Percentiles rank a stretch among this genome's conserved stretches.
Evolutionary conservation across 2,329 filamentous ascomycete genomes (phyloP).

Genomic region (Xylariaceae sp.): DNA sequence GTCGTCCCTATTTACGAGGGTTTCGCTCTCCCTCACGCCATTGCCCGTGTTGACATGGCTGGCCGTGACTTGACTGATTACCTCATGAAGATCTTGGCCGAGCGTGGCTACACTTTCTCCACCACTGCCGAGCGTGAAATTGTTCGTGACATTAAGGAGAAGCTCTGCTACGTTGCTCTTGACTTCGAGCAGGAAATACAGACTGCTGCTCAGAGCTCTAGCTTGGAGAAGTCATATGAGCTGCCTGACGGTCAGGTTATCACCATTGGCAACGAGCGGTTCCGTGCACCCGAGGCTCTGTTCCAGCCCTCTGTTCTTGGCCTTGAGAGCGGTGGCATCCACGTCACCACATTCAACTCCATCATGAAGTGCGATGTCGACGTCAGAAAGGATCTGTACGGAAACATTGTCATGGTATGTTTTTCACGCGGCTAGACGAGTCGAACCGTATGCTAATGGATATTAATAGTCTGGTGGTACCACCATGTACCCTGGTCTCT

Average conservation of each 20-base stretch:
- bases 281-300: slow-evolving; percentile 98
- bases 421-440: slow-evolving; percentile 6
- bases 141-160: slow-evolving; percentile 99
- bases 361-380: slow-evolving; percentile 99
- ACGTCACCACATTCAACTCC: slow-evolving; percentile 99
- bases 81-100: slow-evolving; percentile 99
- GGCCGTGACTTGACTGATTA: slow-evolving; percentile 99
- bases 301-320: slow-evolving; percentile 98
- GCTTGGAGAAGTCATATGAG: slow-evolving; percentile 99
- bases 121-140: slow-evolving; percentile 99
- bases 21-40: slow-evolving; percentile 99
- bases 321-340: slow-evolving; percentile 98
- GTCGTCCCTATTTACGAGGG: slow-evolving; percentile 99
- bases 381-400: slow-evolving; percentile 99
- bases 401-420: slow-evolving; percentile 99
- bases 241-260: slow-evolving; percentile 99
- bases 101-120: slow-evolving; percentile 99
- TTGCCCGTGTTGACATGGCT: slow-evolving; percentile 99
- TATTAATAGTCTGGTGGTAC: slow-evolving; percentile 87
- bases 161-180: slow-evolving; percentile 99
- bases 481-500: slow-evolving; percentile 99
- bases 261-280: slow-evolving; percentile 99
- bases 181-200: slow-evolving; percentile 99
- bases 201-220: slow-evolving; percentile 97
- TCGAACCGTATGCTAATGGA: slow-evolving; percentile 8